Evolutionary conservation across 106 monocot species (phyloP).

Genomic region (Dendrobium nobile): DNA sequence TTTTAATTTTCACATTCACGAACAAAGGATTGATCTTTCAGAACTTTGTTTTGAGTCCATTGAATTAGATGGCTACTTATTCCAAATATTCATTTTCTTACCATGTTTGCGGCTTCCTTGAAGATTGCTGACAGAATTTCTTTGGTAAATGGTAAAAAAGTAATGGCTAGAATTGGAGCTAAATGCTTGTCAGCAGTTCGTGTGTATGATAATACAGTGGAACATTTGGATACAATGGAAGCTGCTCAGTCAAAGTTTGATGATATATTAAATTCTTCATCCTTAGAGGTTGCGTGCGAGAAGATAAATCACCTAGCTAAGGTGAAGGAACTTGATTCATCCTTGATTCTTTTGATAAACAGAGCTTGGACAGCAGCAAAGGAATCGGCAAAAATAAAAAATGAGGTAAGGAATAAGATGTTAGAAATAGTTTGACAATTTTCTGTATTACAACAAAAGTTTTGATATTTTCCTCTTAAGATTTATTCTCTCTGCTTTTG

Average conservation of each 20-base stretch:
- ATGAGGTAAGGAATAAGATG: constrained; percentile 36
- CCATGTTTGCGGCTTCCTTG: not conserved
- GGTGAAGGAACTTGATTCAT: constrained; percentile 90
- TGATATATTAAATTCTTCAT: constrained; percentile 74
- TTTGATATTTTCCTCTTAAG: not conserved
- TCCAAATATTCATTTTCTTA: not conserved
- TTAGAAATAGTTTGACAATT: not conserved
- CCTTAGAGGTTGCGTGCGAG: constrained; percentile 68
- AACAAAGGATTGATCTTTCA: not conserved
- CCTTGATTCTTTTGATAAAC: constrained; percentile 82
- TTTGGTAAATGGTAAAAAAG: constrained; percentile 27
- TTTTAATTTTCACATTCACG: not conserved
- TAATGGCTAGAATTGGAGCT: constrained; percentile 71
- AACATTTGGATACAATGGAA: constrained; percentile 52
- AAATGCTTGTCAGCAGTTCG: constrained; percentile 83
- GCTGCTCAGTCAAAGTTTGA: constrained; percentile 77
- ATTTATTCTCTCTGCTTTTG: not conserved
- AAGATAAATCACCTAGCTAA: constrained; percentile 80
- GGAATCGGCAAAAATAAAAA: constrained; percentile 71
- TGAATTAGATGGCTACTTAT: not conserved
- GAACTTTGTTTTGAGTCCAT: not conserved
- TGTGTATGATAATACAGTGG: constrained; percentile 72
- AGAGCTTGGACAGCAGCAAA: constrained; percentile 78
- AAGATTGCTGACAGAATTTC: constrained; percentile 2
- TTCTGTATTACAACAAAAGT: not conserved